Evolutionary conservation across 768 basidiomycete genomes (phyloP).

Genomic region (Termitomyces sp.): DNA sequence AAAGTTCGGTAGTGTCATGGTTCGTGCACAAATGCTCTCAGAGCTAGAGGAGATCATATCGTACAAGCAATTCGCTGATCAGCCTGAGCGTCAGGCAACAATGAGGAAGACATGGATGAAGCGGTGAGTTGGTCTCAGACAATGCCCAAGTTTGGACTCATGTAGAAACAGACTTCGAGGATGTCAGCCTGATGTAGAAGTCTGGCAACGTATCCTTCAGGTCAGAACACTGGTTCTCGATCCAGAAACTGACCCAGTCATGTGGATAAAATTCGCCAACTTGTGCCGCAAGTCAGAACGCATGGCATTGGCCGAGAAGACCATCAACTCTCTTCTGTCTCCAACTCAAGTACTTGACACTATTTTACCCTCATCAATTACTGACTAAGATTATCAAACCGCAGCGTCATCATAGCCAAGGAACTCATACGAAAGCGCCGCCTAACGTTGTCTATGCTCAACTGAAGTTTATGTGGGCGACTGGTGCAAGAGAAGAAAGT

Average conservation of each 20-base stretch:
- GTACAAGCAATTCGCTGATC: slow-evolving; percentile 92
- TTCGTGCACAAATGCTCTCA: slow-evolving; percentile 96
- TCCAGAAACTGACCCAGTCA: slow-evolving; percentile 90
- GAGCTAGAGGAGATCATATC: slow-evolving; percentile 97
- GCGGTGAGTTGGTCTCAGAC: slow-evolving; percentile 43
- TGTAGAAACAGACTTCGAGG: slow-evolving; percentile 65
- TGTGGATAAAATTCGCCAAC: slow-evolving; percentile 99
- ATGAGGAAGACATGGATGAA: slow-evolving; percentile 98
- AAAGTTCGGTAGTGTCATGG: slow-evolving; percentile 64
- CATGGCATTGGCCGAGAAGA: slow-evolving; percentile 94
- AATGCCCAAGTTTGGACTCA: background rate
- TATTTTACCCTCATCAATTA: background rate
- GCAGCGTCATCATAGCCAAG: slow-evolving; percentile 43
- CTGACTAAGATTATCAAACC: slow-evolving; percentile 18
- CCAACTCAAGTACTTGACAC: slow-evolving; percentile 51
- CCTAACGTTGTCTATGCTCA: slow-evolving; percentile 96
- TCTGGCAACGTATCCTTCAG: slow-evolving; percentile 97
- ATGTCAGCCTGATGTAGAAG: slow-evolving; percentile 97
- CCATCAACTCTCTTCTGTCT: slow-evolving; percentile 85
- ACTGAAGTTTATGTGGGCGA: slow-evolving; percentile 94
- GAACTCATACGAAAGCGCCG: slow-evolving; percentile 66
- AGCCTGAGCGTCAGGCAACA: slow-evolving; percentile 84
- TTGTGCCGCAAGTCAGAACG: slow-evolving; percentile 93
- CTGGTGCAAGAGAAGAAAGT: slow-evolving; percentile 70
- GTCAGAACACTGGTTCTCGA: slow-evolving; percentile 90